Evolutionary conservation across 352 stramenopile genomes (phyloP), one percentile per base, ranked within the genome.

Genomic region (Saprolegnia diclina): DNA sequence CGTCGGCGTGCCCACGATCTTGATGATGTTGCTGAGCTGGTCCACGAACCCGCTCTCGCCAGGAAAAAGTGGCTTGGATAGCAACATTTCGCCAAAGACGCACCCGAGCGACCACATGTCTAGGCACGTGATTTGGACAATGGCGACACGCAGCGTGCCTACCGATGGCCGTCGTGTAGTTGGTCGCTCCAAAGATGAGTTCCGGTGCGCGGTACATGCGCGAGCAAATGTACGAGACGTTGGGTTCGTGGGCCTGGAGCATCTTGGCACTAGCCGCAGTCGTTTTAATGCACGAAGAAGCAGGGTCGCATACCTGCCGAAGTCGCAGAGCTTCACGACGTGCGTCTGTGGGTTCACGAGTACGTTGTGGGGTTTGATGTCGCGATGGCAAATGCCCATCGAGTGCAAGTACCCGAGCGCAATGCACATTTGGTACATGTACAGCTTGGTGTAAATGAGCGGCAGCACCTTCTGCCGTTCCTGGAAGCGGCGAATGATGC

Each of bases 341-440:
- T 11, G 81, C 80, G 71, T 82, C 79, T 65, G 86, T 14, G 76
- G 81, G 67, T 94, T 88, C 57, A 98, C 96, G 9, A 98, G 77
- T 57, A 98, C 88, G 71, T 98, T 98, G 38, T 76, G 89, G 19
- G 95, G 94, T 78, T 98, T 98, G 73, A 98, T 87, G 76, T 98
- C 95, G 26, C 65, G 55, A 24, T 65, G 55, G 48, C 52, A 71
- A 26, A 71, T 59, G 42, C 52, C 65, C 18, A 66, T 73, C n/a
- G 84, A 92, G 74, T 94, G 86, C 82, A 94, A 90, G 73, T 94
- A 94, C 79, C 91, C 91, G 50, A 94, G 76, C 26, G 86, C 86
- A 67, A 81, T 90, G 14, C 92, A 75, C 63, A 95, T 71, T 68
- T 95, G 85, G 74, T 93, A 95, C 55, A 95, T 83, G 54, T 90